Base-by-base conservation (phyloP, 2,329 filamentous ascomycete species). In the Knoxdaviesia proteae region DNA sequence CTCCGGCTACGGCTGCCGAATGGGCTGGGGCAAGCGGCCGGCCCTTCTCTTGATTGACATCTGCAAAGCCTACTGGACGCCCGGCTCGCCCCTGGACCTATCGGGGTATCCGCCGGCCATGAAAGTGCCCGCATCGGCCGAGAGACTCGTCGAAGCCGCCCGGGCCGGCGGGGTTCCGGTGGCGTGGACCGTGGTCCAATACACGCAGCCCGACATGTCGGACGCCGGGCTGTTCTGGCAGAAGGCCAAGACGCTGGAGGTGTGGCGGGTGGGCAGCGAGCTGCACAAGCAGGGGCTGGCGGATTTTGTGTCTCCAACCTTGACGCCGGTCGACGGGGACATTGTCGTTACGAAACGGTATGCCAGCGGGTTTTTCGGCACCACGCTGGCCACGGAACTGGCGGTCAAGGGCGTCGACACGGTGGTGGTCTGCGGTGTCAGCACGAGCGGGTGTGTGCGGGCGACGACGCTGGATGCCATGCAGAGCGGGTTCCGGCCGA, bases 41-140 rank as follows among this genome's bases (percentile, higher is more conserved):
- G 63, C 58, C 29, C 54, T 67, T 3, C 50, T 67, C 40, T 49
- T 67, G 30, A 58, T 67, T 51, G 63, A 67, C 48, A 61, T 66
- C 36, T 67, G 62, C 51, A 61, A 57, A 35, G 62, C 61, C 9
- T 65, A 66, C 51, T 67, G 61, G 59, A 56, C 54, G 4, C 48
- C 54, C 31, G 56, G 54, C 3, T 65, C 61, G 35, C 61, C 61
- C 3, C 53, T 67, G n/a, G 56, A 60, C 41, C 56, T 58, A 29
- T 52, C 52, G n/a, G 51, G 51, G 5, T 57, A 65, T 49, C 53
- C 58, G 10, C 54, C 55, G 9, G 56, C 56, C 20, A 54, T 52
- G 7, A 47, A 50, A 6, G 55, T 55, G 31, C 61, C 61, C 2
- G 56, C 53, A 6, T 55, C 54, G 5, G 65, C 65, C 51, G 51